Evolutionary conservation across 805 yeast species (phyloP).

Genomic region (Metschnikowia drakensbergensis): DNA sequence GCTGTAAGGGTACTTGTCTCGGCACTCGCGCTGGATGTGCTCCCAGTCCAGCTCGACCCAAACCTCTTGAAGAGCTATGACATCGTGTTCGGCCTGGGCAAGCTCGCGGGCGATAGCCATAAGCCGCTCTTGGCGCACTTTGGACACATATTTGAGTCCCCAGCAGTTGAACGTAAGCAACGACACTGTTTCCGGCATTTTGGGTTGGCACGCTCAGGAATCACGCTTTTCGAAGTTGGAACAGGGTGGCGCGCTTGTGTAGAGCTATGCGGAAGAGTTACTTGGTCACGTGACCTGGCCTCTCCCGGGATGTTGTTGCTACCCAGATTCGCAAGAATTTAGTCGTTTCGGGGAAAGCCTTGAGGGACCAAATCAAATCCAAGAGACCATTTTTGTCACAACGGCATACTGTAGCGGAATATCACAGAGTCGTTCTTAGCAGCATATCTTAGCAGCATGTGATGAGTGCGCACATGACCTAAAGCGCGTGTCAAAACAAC

Average conservation of each 20-base stretch:
- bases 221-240: too few relatives aligned
- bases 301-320: too few relatives aligned
- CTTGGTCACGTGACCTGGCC: too few relatives aligned
- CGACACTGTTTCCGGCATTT: slow-evolving; percentile 19
- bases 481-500: slow-evolving; percentile 1
- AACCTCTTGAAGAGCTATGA: slow-evolving; percentile 90
- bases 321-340: too few relatives aligned
- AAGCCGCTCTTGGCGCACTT: slow-evolving; percentile 59
- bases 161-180: slow-evolving; percentile 74
- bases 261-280: too few relatives aligned
- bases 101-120: slow-evolving; percentile 69
- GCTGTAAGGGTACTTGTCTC: slow-evolving; percentile 52
- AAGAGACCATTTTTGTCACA: too few relatives aligned
- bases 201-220: neutral
- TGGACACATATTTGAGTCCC: slow-evolving; percentile 89
- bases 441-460: neutral
- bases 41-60: slow-evolving; percentile 89
- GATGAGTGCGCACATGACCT: neutral
- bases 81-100: slow-evolving; percentile 58
- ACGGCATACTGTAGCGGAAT: too few relatives aligned
- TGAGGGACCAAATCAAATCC: too few relatives aligned
- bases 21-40: slow-evolving; percentile 47
- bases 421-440: too few relatives aligned
- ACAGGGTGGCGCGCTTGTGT: too few relatives aligned
- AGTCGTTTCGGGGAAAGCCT: too few relatives aligned